A percentile compares a stretch with the other conserved stretches of the same genome.
Conservation (phyloP, 345 rosid genomes). For the Psidium guajava region DNA sequence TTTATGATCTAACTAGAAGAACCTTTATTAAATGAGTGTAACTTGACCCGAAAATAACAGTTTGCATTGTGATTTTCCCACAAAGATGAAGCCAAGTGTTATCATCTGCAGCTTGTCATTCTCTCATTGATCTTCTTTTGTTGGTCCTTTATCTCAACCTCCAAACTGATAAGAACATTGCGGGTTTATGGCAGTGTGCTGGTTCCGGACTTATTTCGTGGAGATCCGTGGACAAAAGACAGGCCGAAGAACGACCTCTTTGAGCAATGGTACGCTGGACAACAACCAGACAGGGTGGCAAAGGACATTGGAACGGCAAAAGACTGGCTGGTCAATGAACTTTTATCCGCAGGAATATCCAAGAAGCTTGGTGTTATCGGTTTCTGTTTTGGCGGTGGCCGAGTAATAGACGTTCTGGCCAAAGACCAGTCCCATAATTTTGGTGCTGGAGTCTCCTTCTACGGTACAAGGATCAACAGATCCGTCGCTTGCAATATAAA, state of each 20-base stretch:
- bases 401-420: slow-evolving; percentile 53
- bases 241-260: slow-evolving; percentile 19
- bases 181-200: slow-evolving; percentile 50
- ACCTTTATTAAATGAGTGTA: background rate
- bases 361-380: slow-evolving; percentile 79
- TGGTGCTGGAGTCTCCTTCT: slow-evolving; percentile 64
- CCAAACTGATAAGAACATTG: background rate
- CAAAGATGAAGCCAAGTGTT: background rate
- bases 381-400: slow-evolving; percentile 82
- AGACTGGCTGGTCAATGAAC: slow-evolving; percentile 75
- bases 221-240: slow-evolving; percentile 65
- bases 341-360: slow-evolving; percentile 63
- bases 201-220: slow-evolving; percentile 81
- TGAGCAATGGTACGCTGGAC: slow-evolving; percentile 49
- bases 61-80: background rate
- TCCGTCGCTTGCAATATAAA: slow-evolving; percentile 25
- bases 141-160: background rate
- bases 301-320: slow-evolving; percentile 38
- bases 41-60: background rate
- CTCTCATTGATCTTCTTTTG: background rate
- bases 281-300: slow-evolving; percentile 35
- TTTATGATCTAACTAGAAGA: background rate
- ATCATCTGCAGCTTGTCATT: background rate
- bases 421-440: slow-evolving; percentile 37
- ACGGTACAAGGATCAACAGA: slow-evolving; percentile 68